Base-by-base conservation (phyloP, 2,329 filamentous ascomycete genomes). In the Atkinsonella hypoxylon region DNA sequence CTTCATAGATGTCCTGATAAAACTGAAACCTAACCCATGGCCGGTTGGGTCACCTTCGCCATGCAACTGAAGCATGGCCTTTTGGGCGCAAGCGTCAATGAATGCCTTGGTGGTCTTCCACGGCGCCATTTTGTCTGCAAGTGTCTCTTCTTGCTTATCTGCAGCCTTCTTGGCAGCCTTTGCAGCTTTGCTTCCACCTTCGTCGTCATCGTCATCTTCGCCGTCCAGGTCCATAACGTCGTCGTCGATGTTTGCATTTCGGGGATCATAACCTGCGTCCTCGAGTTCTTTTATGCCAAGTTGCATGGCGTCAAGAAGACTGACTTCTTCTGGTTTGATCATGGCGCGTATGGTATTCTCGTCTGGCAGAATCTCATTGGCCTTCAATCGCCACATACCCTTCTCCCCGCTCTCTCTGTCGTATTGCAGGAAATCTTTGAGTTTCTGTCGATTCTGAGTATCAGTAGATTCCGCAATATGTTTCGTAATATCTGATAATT, bases 81-180 rank as follows among this genome's bases (percentile, higher is more conserved):
- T 98, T 53, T 89, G 89, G 53, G 89, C 84, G 47, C 88, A 91
- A 1, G 93, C 93, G 57, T 96, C 87, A 53, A 96, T 79, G 68
- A 98, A 98, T 54, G 95, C 95, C 70, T 95, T 95, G 48, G 89
- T 95, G 0, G 89, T 91, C 59, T 91, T 89, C 93, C 93, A 98
- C 0, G 93, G 93, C 0, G 91, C 89, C 69, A 98, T 82, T 62
- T 90, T 88, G 65, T 91, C 82, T 48, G 94, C 89, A 11, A 94
- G 77, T 48, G 84, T 87, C 59, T 90, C 84, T 51, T 82, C 75
- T 30, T 72, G 69, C 52, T 75, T 75, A 51, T 82, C 70, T 11
- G 57, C 64, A 2, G 61, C 61, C 60, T 69, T 75, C 62, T 71
- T 75, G 38, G 61, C 59, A 5, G 63, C 66, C 56, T 72, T 71